These are phyloP conservation scores for Erigeron philadelphicus DNA, from an alignment of 140 eudicot species.

Conservation along the genomic window DNA sequence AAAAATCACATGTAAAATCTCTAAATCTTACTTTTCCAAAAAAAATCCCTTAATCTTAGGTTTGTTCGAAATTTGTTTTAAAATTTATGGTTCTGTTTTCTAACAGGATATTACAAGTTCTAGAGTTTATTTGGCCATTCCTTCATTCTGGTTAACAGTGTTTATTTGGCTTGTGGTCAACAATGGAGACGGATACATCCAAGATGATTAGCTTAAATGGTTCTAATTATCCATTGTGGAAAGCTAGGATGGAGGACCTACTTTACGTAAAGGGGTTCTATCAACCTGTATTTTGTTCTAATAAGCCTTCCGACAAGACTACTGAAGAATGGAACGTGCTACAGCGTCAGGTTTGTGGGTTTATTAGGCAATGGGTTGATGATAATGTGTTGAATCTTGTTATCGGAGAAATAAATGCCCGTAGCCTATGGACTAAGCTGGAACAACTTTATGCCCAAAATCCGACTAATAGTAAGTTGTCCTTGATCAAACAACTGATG, in stretches of 20 bases:
- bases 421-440: too few relatives aligned
- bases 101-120: too few relatives aligned
- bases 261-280: background rate
- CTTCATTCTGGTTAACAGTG: background rate
- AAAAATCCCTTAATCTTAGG: too few relatives aligned
- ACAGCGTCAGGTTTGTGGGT: too few relatives aligned
- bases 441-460: background rate
- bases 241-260: background rate
- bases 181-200: background rate
- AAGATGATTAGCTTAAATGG: background rate
- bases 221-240: background rate
- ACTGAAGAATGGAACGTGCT: background rate
- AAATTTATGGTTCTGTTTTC: too few relatives aligned
- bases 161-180: background rate
- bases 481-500: background rate
- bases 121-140: too few relatives aligned
- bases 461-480: background rate
- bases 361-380: background rate
- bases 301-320: background rate
- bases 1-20: too few relatives aligned
- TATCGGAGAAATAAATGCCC: background rate
- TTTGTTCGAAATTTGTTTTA: too few relatives aligned
- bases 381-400: background rate
- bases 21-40: too few relatives aligned
- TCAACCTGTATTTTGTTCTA: background rate